Evolutionary conservation across 2,329 filamentous ascomycete species (phyloP), one percentile per base, ranked within the genome.

Genomic region (Mollisiaceae sp.): DNA sequence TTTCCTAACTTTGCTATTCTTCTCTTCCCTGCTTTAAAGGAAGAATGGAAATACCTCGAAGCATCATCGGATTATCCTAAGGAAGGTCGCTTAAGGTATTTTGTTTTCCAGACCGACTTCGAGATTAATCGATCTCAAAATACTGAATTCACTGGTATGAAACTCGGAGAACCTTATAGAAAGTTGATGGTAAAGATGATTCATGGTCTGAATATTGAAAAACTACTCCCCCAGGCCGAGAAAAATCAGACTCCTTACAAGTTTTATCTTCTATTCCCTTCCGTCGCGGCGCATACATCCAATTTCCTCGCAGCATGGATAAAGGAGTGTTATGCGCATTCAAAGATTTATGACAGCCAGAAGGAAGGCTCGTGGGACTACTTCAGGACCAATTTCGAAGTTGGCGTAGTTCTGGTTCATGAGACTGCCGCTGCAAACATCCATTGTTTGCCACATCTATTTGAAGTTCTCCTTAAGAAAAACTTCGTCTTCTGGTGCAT

Each of bases 201-300:
- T 15, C 69, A 74, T 43, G 63, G 61, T n/a, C 64, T 76, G 2
- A 62, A 68, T 22, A 66, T 71, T 50, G 64, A 67, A 22, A 58
- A 59, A 11, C 47, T 75, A 35, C 63, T 71, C 15, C 69, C 66
- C 54, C 38, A 24, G 20, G 32, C 27, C 0, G 65, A 67, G 54
- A 45, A 27, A 2, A 8, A 6, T 5, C 24, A 56, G 1, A 61
- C 66, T 36, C 59, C 62, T 5, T 62, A 77, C 57, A 74, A 73
- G 27, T 82, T 86, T 68, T 86, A 82, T 66, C 72, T 88, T 1
- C 75, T 81, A 1, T 86, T 86, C 59, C 83, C 85, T 0, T 69
- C 72, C 0, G 75, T 77, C 1, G 75, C 76, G 35, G 64, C 69
- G 8, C 63, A 75, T 12, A 77, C 79, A 43, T 76, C 77, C 20